Conservation (phyloP, 2,329 filamentous ascomycete genomes). For the Westerdykella sp. region DNA sequence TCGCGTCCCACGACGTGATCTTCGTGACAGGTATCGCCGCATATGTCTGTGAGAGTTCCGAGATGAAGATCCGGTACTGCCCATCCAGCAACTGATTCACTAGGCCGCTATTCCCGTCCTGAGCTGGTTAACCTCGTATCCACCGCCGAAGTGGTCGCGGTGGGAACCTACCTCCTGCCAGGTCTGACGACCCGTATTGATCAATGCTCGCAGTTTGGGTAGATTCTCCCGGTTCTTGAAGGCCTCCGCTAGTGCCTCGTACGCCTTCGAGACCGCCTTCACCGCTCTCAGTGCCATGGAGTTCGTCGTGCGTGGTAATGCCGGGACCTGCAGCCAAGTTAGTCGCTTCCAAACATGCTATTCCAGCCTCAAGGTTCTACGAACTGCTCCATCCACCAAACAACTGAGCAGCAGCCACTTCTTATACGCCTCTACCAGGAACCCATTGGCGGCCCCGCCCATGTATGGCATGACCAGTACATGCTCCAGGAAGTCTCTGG, state of each 20-base stretch:
- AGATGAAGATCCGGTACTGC: constrained; percentile 70
- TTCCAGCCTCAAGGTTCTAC: constrained; percentile 9
- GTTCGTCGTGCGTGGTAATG: constrained; percentile 53
- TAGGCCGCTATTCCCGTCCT: constrained; percentile 68
- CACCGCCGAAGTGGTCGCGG: neutral
- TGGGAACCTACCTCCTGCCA: constrained; percentile 52
- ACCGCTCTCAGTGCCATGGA: constrained; percentile 51
- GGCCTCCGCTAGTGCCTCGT: constrained; percentile 61
- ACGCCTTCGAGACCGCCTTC: constrained; percentile 58
- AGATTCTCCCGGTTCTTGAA: constrained; percentile 52
- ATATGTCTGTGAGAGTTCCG: constrained; percentile 68
- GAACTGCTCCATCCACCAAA: constrained; percentile 59
- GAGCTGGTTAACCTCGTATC: constrained; percentile 6
- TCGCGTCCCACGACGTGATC: constrained; percentile 34
- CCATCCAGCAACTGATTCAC: constrained; percentile 62
- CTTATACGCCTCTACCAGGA: constrained; percentile 87
- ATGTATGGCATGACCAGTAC: constrained; percentile 58
- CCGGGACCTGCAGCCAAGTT: constrained; percentile 34
- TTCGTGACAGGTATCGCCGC: constrained; percentile 53
- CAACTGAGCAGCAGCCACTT: constrained; percentile 79
- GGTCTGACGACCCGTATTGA: constrained; percentile 51
- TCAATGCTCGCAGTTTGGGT: constrained; percentile 57
- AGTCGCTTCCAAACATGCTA: neutral
- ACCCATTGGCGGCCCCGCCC: constrained; percentile 59
- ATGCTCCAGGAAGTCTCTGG: constrained; percentile 44